Evolutionary conservation across 202 grass and related monocot species (phyloP).

Genomic region (Schoenoplectus triqueter): DNA sequence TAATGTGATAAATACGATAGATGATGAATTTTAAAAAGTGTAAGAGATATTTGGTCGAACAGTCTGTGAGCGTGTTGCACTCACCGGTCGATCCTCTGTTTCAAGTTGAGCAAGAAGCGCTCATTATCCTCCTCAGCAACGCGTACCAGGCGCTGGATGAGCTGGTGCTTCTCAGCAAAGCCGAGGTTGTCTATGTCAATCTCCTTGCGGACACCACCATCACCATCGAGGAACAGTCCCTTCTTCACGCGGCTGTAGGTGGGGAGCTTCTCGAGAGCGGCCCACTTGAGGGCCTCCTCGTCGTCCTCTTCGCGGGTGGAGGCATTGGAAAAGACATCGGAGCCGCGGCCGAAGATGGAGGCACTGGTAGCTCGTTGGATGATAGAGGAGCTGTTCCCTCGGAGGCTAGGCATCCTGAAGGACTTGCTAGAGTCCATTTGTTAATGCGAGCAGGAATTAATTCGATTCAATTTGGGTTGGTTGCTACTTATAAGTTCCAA

Average conservation of each 20-base stretch:
- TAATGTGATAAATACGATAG: too few relatives aligned
- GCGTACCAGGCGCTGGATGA: constrained; percentile 61
- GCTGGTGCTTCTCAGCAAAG: constrained; percentile 44
- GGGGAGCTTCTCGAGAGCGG: constrained; percentile 71
- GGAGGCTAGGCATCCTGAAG: constrained; percentile 52
- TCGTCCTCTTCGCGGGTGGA: constrained; percentile 56
- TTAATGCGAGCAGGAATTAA: background rate
- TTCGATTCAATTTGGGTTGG: too few relatives aligned
- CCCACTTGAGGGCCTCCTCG: constrained; percentile 81
- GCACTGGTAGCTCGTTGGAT: constrained; percentile 30
- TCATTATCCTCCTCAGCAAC: constrained; percentile 75
- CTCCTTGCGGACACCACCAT: constrained; percentile 30
- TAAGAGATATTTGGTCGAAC: background rate
- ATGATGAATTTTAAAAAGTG: too few relatives aligned
- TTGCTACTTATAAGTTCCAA: too few relatives aligned
- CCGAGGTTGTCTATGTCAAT: constrained; percentile 55
- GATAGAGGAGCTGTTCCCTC: constrained; percentile 36
- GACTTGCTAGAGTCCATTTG: constrained; percentile 41
- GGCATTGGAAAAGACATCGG: constrained; percentile 54
- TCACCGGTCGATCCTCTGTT: constrained; percentile 54
- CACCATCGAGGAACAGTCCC: constrained; percentile 43
- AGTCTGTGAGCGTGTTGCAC: background rate
- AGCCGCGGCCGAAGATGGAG: constrained; percentile 31
- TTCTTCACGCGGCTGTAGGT: constrained; percentile 63
- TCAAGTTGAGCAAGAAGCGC: constrained; percentile 43